These are phyloP conservation scores for Brasilioporus rufonigricans DNA, from an alignment of 768 basidiomycete genomes.

Conservation along the genomic window DNA sequence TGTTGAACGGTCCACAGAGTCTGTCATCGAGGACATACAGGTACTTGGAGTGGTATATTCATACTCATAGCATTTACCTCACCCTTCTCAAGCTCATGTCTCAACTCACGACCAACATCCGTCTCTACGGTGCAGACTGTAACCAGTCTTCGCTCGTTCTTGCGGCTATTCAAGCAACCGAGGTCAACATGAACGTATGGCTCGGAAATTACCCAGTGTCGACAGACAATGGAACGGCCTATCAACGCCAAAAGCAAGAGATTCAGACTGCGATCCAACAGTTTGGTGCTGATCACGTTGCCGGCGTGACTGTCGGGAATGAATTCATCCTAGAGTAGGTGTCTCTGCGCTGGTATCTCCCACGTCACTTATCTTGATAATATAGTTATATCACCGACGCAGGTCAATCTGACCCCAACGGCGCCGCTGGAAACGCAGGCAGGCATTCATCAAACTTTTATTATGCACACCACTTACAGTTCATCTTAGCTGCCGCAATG, in stretches of 20 bases:
- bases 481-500: conserved; percentile 49
- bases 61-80: conserved; percentile 4
- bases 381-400: conserved; percentile 57
- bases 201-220: conserved; percentile 67
- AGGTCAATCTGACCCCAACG: conserved; percentile 53
- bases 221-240: conserved; percentile 66
- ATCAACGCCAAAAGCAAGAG: conserved; percentile 66
- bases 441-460: neutral
- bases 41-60: conserved; percentile 33
- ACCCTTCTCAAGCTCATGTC: conserved; percentile 59
- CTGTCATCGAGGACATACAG: conserved; percentile 72
- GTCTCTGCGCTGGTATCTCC: neutral
- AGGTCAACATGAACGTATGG: conserved; percentile 81
- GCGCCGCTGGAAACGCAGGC: conserved; percentile 50
- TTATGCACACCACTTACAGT: neutral
- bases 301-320: conserved; percentile 88
- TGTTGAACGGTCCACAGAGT: conserved; percentile 30
- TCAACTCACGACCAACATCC: conserved; percentile 78
- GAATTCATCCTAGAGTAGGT: conserved; percentile 81
- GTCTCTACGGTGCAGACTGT: conserved; percentile 86
- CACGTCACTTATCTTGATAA: conserved; percentile 1
- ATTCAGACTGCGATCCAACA: conserved; percentile 67
- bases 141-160: conserved; percentile 80
- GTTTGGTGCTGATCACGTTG: conserved; percentile 74
- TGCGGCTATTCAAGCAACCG: conserved; percentile 87